Conservation (phyloP, 2,329 filamentous ascomycete genomes). For the Stagonosporopsis vannaccii region DNA sequence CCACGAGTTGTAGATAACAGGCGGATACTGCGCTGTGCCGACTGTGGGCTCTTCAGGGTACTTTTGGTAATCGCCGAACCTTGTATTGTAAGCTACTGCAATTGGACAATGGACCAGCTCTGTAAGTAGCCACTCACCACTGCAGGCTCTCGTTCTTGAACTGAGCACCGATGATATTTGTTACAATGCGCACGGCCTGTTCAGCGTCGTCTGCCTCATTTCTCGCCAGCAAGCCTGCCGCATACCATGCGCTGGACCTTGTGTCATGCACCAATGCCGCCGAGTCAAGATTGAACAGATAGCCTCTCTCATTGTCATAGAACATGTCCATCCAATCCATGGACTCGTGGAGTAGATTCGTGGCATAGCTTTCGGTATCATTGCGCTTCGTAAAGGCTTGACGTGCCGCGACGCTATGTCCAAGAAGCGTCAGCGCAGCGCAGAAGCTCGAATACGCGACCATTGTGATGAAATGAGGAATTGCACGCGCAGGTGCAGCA, state of each 20-base stretch:
- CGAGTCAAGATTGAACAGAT: slow-evolving; percentile 60
- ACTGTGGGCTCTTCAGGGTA: slow-evolving; percentile 66
- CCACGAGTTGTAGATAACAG: slow-evolving; percentile 64
- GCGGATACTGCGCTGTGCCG: slow-evolving; percentile 59
- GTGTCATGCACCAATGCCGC: slow-evolving; percentile 64
- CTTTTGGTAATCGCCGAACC: slow-evolving; percentile 61
- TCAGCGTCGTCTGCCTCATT: slow-evolving; percentile 59
- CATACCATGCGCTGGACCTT: slow-evolving; percentile 66
- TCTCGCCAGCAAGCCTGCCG: slow-evolving; percentile 63
- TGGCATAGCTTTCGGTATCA: slow-evolving; percentile 25
- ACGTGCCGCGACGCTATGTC: slow-evolving; percentile 14
- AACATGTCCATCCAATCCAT: slow-evolving; percentile 64
- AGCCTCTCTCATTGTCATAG: slow-evolving; percentile 62
- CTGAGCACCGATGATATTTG: slow-evolving; percentile 62
- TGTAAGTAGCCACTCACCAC: slow-evolving; percentile 55
- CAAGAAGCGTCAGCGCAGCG: slow-evolving; percentile 21
- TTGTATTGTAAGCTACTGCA: slow-evolving; percentile 4
- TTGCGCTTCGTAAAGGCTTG: slow-evolving; percentile 21
- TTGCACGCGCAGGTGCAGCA: background rate
- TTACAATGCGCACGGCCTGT: slow-evolving; percentile 62
- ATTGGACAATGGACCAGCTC: background rate
- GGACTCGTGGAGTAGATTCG: slow-evolving; percentile 50
- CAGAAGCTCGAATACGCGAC: slow-evolving; percentile 20
- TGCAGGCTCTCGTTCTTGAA: slow-evolving; percentile 60
- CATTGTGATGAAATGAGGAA: background rate